These are phyloP conservation scores for Pyracantha coccinea DNA, from an alignment of 331 rosid species.

Conservation along the genomic window DNA sequence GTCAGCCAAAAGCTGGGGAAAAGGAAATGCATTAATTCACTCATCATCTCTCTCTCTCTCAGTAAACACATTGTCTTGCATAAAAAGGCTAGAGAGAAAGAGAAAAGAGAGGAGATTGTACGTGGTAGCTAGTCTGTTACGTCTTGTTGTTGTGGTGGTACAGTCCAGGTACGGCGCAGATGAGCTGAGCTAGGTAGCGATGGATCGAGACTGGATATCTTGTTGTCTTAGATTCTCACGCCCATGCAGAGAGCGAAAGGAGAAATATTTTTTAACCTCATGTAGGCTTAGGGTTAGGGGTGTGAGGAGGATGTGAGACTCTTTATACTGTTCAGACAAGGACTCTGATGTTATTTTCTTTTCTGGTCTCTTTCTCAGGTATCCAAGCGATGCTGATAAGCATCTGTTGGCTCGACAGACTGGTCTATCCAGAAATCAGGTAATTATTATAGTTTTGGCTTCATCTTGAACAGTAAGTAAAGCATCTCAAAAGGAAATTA, in stretches of 20 bases:
- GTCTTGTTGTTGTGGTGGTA: not conserved
- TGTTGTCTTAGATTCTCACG: conserved; percentile 73
- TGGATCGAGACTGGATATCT: conserved; percentile 1
- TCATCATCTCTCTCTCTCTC: not conserved
- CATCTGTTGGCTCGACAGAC: conserved; percentile 98
- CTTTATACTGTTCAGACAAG: conserved; percentile 42
- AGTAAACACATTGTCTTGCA: not conserved
- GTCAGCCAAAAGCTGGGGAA: conserved; percentile 43
- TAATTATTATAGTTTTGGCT: not conserved
- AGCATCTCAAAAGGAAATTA: no score
- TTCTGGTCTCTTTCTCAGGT: conserved; percentile 90
- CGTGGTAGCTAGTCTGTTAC: not conserved
- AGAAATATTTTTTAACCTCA: conserved; percentile 13
- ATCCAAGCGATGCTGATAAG: conserved; percentile 99
- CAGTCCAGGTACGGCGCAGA: not conserved
- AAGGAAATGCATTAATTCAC: conserved; percentile 17
- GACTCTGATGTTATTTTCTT: conserved; percentile 60
- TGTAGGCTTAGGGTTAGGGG: conserved; percentile 25
- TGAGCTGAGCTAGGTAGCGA: conserved; percentile 15
- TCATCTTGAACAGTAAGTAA: not conserved
- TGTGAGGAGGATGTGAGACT: conserved; percentile 20
- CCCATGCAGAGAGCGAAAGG: conserved; percentile 35
- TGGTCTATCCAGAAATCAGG: conserved; percentile 99
- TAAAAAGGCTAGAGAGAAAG: conserved; percentile 7
- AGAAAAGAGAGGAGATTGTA: conserved; percentile 5